A percentile compares a stretch with the other conserved stretches of the same genome.
These are phyloP conservation scores for Leishmania amazonensis DNA, from an alignment of 208 protist species.

Conservation along the genomic window DNA sequence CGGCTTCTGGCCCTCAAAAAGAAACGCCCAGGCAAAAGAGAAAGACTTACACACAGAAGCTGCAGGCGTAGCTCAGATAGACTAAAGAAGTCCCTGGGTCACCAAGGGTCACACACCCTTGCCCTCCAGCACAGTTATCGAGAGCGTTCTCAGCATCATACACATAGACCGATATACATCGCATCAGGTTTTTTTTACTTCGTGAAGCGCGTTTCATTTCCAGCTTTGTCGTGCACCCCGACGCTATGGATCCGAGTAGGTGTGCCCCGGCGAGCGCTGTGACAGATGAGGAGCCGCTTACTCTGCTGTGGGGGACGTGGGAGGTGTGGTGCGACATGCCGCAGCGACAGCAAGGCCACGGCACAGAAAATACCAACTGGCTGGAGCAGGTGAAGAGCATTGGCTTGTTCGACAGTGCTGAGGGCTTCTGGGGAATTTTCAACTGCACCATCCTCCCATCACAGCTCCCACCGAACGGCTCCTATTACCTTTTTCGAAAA, in stretches of 20 bases:
- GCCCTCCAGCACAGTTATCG: background rate
- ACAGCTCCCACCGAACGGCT: slow-evolving; percentile 66
- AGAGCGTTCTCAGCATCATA: background rate
- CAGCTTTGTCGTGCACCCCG: background rate
- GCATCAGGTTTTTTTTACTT: background rate
- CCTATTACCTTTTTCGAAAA: slow-evolving; percentile 89
- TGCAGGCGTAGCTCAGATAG: background rate
- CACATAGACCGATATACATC: slow-evolving; percentile 8
- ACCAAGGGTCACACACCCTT: background rate
- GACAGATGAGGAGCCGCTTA: slow-evolving; percentile 41
- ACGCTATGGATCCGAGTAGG: slow-evolving; percentile 20
- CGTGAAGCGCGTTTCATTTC: background rate
- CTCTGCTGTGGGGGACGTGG: slow-evolving; percentile 91
- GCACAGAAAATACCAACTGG: slow-evolving; percentile 55
- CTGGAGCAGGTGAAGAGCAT: slow-evolving; percentile 82
- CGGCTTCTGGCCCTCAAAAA: background rate
- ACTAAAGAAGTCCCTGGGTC: background rate
- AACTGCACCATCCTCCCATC: slow-evolving; percentile 79
- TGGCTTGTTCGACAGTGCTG: slow-evolving; percentile 87
- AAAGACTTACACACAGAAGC: background rate
- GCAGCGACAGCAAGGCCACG: slow-evolving; percentile 14
- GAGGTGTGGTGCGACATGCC: slow-evolving; percentile 88
- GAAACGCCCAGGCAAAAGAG: background rate
- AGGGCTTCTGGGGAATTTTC: slow-evolving; percentile 87
- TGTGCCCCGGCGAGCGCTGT: slow-evolving; percentile 10